Percentiles rank a stretch among this genome's conserved stretches.
phyloP scores from a whole-genome alignment of 164 flowering plant genomes.

The Aristolochia fimbriata region DNA sequence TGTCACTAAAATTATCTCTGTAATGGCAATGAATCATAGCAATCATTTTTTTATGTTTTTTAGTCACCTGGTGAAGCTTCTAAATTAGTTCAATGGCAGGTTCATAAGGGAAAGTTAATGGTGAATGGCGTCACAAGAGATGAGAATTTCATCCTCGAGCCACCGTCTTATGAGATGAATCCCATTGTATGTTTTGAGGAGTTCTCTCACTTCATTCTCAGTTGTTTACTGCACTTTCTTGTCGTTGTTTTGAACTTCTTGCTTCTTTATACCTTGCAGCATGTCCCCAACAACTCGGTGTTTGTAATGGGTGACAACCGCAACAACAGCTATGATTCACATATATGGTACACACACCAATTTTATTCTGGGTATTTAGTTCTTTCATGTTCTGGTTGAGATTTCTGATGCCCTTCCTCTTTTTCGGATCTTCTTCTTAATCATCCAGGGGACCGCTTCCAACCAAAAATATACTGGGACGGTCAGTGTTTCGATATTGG shows the following conservation, averaged over 20 bases:
- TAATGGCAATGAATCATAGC: not conserved
- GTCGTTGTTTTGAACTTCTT: slow-evolving; percentile 3
- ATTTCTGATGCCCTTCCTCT: not conserved
- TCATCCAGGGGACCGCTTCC: slow-evolving; percentile 84
- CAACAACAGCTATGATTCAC: slow-evolving; percentile 98
- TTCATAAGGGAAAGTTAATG: slow-evolving; percentile 70
- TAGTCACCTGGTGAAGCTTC: not conserved
- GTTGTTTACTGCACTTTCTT: not conserved
- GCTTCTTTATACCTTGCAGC: slow-evolving; percentile 27
- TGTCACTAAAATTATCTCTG: too few species aligned
- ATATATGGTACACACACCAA: slow-evolving; percentile 56
- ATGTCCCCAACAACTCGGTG: slow-evolving; percentile 75
- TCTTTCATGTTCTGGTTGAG: not conserved
- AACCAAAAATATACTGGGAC: slow-evolving; percentile 79
- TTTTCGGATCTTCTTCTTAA: not conserved
- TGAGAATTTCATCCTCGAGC: slow-evolving; percentile 66
- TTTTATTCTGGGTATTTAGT: not conserved
- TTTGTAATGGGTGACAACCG: slow-evolving; percentile 99
- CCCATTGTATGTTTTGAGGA: slow-evolving; percentile 36
- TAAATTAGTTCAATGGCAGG: slow-evolving; percentile 38
- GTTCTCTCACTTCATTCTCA: not conserved
- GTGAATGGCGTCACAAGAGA: slow-evolving; percentile 73
- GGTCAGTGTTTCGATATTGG: slow-evolving; percentile 89
- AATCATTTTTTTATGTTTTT: not conserved
- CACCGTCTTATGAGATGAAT: slow-evolving; percentile 78